Conservation (phyloP, 495 filamentous ascomycete genomes). For the Aspergillus coremiiformis region DNA sequence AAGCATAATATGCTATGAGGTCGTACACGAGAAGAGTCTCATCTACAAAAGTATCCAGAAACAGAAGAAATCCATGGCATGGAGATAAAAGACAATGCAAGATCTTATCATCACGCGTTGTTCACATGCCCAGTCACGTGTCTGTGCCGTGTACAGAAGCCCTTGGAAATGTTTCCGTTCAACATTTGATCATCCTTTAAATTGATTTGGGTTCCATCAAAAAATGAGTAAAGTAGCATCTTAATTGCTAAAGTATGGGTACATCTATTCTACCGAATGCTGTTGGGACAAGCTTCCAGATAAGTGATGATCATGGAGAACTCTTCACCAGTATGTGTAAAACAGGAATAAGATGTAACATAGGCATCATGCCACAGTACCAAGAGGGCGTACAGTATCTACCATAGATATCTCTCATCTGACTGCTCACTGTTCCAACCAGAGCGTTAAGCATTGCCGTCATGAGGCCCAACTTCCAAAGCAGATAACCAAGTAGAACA, state of each 20-base stretch:
- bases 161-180: too few species aligned
- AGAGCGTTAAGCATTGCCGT: not conserved
- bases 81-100: not conserved
- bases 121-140: conserved; percentile 4
- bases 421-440: not conserved
- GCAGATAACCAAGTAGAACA: conserved; percentile 10
- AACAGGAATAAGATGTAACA: conserved; percentile 2
- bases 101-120: conserved; percentile 5
- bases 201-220: not conserved
- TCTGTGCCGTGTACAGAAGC: not conserved
- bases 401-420: not conserved
- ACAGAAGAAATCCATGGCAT: not conserved
- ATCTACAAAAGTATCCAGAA: not conserved
- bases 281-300: conserved; percentile 12
- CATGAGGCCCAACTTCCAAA: conserved; percentile 2
- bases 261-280: conserved; percentile 24
- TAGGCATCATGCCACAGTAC: not conserved
- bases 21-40: not conserved
- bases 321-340: conserved; percentile 14
- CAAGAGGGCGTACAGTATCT: not conserved
- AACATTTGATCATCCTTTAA: too few species aligned
- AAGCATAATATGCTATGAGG: conserved; percentile 20
- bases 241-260: conserved; percentile 23
- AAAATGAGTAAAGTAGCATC: not conserved
- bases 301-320: conserved; percentile 13